A percentile compares a stretch with the other conserved stretches of the same genome.
Conservation (phyloP, 129 eudicot genomes). For the Chrysanthemum lavandulifolium region DNA sequence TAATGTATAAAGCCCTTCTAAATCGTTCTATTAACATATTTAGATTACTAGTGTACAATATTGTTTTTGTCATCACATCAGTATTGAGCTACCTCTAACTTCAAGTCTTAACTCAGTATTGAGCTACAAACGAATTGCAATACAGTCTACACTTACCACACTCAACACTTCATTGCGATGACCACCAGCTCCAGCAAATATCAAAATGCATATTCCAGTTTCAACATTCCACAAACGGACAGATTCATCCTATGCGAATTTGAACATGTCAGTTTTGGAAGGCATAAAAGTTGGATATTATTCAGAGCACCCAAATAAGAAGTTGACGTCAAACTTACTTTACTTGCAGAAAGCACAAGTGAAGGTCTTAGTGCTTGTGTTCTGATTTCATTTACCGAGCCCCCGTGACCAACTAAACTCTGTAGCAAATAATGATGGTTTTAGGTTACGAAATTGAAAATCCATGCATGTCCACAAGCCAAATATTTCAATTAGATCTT, state of each 20-base stretch:
- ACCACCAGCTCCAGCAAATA: slow-evolving; percentile 99
- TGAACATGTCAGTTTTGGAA: slow-evolving; percentile 3
- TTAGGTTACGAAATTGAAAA: background rate
- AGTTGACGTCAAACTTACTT: slow-evolving; percentile 47
- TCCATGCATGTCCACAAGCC: background rate
- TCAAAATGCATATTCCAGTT: slow-evolving; percentile 89
- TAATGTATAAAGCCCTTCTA: too few relatives aligned
- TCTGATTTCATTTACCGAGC: slow-evolving; percentile 86
- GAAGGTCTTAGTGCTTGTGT: slow-evolving; percentile 90
- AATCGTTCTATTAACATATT: too few relatives aligned
- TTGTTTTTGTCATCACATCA: too few relatives aligned
- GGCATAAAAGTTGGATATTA: background rate
- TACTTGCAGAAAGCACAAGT: slow-evolving; percentile 94
- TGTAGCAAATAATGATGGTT: slow-evolving; percentile 34
- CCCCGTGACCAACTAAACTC: slow-evolving; percentile 99
- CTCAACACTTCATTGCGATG: slow-evolving; percentile 99
- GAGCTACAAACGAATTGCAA: background rate
- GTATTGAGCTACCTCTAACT: background rate
- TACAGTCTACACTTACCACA: slow-evolving; percentile 59
- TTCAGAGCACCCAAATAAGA: background rate
- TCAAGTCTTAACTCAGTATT: slow-evolving; percentile 6
- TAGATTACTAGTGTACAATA: too few relatives aligned
- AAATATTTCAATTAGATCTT: background rate
- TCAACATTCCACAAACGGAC: slow-evolving; percentile 98
- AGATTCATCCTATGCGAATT: slow-evolving; percentile 81